Percentiles rank a stretch among this genome's conserved stretches.
phyloP scores from a whole-genome alignment of 2,329 filamentous ascomycete genomes.

The Fusarium secorum region DNA sequence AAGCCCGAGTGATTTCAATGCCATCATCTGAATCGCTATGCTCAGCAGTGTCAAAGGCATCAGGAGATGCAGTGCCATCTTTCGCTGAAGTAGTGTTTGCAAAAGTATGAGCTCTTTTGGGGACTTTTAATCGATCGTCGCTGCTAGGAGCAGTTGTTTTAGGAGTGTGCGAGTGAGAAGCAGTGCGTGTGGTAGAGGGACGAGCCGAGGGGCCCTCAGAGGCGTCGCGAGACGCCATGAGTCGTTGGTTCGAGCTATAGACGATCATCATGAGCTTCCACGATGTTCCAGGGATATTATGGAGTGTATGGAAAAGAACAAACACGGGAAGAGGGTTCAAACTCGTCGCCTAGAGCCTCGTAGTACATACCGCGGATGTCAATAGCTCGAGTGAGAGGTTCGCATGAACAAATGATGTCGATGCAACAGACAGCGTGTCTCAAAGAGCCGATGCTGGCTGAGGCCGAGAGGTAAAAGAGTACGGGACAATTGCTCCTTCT shows the following conservation, averaged over 20 bases:
- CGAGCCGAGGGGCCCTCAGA: conserved; percentile 43
- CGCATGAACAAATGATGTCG: conserved; percentile 27
- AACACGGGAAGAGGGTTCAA: background rate
- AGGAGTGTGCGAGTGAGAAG: conserved; percentile 42
- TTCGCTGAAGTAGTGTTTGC: conserved; percentile 49
- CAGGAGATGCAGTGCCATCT: conserved; percentile 46
- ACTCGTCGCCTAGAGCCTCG: conserved; percentile 3
- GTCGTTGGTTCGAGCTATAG: conserved; percentile 38
- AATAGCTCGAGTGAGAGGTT: conserved; percentile 20
- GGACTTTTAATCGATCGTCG: conserved; percentile 44
- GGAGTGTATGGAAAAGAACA: background rate
- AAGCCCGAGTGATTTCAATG: conserved; percentile 58
- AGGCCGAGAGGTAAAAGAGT: conserved; percentile 14
- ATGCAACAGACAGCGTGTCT: conserved; percentile 41
- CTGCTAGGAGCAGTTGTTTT: conserved; percentile 40
- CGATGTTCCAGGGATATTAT: background rate
- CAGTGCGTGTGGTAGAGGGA: conserved; percentile 42
- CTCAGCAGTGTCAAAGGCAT: conserved; percentile 59
- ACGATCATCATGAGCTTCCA: conserved; percentile 42
- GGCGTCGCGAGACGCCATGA: conserved; percentile 48
- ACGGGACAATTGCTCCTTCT: conserved; percentile 6
- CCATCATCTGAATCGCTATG: conserved; percentile 55
- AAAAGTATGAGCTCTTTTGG: conserved; percentile 58
- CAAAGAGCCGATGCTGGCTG: conserved; percentile 23
- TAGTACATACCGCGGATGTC: conserved; percentile 31